Evolutionary conservation across 2,329 filamentous ascomycete species (phyloP).

Genomic region (Trichophyton mentagrophytes): DNA sequence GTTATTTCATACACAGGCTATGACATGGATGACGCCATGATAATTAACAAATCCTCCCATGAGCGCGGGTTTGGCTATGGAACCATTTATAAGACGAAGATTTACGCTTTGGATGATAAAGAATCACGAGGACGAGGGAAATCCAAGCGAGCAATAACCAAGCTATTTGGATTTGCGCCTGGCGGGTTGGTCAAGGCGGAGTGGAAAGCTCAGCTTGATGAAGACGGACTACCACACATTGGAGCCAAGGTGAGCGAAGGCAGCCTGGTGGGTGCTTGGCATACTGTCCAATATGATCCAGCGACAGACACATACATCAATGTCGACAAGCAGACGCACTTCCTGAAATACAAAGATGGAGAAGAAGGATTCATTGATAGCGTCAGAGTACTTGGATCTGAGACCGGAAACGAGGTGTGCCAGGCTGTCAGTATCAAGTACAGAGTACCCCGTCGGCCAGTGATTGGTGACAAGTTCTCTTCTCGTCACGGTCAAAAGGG

Average conservation of each 20-base stretch:
- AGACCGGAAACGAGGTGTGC: slow-evolving; percentile 67
- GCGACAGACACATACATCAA: slow-evolving; percentile 65
- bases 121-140: slow-evolving; percentile 50
- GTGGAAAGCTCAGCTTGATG: slow-evolving; percentile 61
- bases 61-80: slow-evolving; percentile 93
- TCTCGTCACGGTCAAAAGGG: slow-evolving; percentile 97
- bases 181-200: slow-evolving; percentile 57
- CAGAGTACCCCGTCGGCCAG: slow-evolving; percentile 73
- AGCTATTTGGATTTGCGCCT: slow-evolving; percentile 85
- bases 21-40: slow-evolving; percentile 99
- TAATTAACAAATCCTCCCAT: slow-evolving; percentile 92
- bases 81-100: slow-evolving; percentile 96
- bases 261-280: slow-evolving; percentile 76
- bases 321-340: slow-evolving; percentile 71
- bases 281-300: slow-evolving; percentile 68
- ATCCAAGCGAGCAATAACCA: slow-evolving; percentile 56
- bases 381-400: slow-evolving; percentile 77
- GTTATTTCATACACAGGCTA: slow-evolving; percentile 98
- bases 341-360: slow-evolving; percentile 86
- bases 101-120: slow-evolving; percentile 73
- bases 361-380: slow-evolving; percentile 86
- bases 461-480: slow-evolving; percentile 98
- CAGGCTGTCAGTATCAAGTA: slow-evolving; percentile 90
- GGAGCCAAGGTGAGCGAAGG: slow-evolving; percentile 67
- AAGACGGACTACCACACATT: slow-evolving; percentile 73